Conservation (phyloP, 1,284 basidiomycete species). For the Kalmanozyma brasiliensis region DNA sequence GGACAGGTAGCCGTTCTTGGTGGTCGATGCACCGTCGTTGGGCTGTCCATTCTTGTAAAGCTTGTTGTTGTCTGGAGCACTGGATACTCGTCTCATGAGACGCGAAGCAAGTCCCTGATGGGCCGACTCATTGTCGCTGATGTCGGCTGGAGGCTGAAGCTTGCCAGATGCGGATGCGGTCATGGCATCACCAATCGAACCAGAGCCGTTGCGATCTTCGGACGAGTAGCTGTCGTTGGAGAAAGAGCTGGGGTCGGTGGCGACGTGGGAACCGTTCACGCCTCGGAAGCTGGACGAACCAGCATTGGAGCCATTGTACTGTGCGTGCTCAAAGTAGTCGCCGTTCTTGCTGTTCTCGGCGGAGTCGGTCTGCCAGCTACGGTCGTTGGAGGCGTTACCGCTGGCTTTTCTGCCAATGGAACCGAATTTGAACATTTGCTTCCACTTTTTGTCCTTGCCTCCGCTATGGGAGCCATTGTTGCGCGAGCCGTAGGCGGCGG, state of each 20-base stretch:
- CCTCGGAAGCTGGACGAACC: constrained; percentile 51
- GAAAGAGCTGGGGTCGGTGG: constrained; percentile 58
- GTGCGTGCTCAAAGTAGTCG: constrained; percentile 32
- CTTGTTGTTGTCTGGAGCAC: constrained; percentile 93
- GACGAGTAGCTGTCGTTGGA: constrained; percentile 60
- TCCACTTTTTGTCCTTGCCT: constrained; percentile 64
- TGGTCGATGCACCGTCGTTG: constrained; percentile 12
- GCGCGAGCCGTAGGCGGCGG: constrained; percentile 21
- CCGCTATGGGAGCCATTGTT: constrained; percentile 20
- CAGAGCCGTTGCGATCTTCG: constrained; percentile 39
- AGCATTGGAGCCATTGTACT: constrained; percentile 19
- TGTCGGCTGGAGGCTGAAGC: constrained; percentile 45
- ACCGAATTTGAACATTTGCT: constrained; percentile 64
- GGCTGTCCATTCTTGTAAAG: constrained; percentile 73
- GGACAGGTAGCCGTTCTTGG: constrained; percentile 65
- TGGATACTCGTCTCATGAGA: constrained; percentile 85
- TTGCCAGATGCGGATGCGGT: constrained; percentile 42
- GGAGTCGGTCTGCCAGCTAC: constrained; percentile 37
- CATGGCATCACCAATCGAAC: constrained; percentile 41
- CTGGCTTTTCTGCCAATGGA: constrained; percentile 56
- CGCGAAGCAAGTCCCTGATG: constrained; percentile 40
- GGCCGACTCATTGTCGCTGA: constrained; percentile 28
- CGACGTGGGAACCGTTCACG: constrained; percentile 55
- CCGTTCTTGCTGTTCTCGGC: constrained; percentile 23
- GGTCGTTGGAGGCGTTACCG: constrained; percentile 19